A percentile compares a stretch with the other conserved stretches of the same genome.
phyloP scores from a whole-genome alignment of 805 yeast species.

The Zygosaccharomyces rouxii region DNA sequence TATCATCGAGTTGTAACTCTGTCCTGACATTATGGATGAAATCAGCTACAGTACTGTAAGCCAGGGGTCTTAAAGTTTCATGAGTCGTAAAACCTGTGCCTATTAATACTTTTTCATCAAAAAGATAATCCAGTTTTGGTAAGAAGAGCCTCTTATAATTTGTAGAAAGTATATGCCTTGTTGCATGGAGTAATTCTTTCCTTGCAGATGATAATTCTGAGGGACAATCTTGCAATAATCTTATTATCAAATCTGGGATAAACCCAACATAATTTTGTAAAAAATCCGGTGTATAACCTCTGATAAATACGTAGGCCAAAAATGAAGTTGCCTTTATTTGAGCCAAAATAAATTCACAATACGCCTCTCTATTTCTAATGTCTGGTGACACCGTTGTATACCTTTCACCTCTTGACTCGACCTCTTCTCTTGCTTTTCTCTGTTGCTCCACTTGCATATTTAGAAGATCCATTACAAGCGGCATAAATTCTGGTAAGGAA shows the following conservation, averaged over 20 bases:
- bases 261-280: slow-evolving; percentile 50
- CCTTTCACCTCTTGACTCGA: slow-evolving; percentile 52
- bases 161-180: slow-evolving; percentile 90
- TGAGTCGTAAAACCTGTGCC: slow-evolving; percentile 91
- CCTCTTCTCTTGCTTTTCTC: slow-evolving; percentile 54
- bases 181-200: slow-evolving; percentile 88
- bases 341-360: slow-evolving; percentile 83
- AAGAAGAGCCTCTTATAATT: slow-evolving; percentile 77
- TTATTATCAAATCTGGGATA: slow-evolving; percentile 82
- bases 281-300: slow-evolving; percentile 71
- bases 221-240: slow-evolving; percentile 92
- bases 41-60: slow-evolving; percentile 93
- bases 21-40: slow-evolving; percentile 87
- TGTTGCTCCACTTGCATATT: slow-evolving; percentile 81
- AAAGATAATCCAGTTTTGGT: slow-evolving; percentile 77
- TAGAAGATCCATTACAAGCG: slow-evolving; percentile 71
- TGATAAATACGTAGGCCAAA: slow-evolving; percentile 82
- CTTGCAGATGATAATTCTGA: slow-evolving; percentile 87
- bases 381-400: slow-evolving; percentile 70
- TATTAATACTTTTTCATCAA: slow-evolving; percentile 80
- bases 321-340: slow-evolving; percentile 97
- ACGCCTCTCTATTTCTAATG: slow-evolving; percentile 70
- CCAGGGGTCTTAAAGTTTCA: slow-evolving; percentile 87
- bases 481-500: slow-evolving; percentile 71
- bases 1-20: slow-evolving; percentile 74